Conservation (phyloP, 805 yeast species). For the Starmerella scarabaei region DNA sequence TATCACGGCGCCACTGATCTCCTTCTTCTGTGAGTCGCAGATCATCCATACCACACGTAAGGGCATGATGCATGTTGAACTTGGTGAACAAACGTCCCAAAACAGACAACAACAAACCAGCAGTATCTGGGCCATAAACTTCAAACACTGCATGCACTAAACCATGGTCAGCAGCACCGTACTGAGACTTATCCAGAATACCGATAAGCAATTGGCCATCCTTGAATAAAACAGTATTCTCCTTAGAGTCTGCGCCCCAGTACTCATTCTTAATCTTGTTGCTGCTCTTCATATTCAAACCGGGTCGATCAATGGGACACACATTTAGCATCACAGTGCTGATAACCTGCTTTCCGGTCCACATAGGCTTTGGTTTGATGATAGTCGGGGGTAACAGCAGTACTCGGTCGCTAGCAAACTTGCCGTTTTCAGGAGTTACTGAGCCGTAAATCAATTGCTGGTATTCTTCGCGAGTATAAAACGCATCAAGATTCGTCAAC, state of each 20-base stretch:
- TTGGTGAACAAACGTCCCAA: slow-evolving; percentile 90
- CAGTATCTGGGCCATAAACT: slow-evolving; percentile 80
- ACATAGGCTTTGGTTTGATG: slow-evolving; percentile 57
- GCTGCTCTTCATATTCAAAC: slow-evolving; percentile 67
- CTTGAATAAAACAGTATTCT: slow-evolving; percentile 72
- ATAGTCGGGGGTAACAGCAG: slow-evolving; percentile 82
- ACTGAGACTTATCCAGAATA: slow-evolving; percentile 92
- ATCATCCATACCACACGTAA: slow-evolving; percentile 99
- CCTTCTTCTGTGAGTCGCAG: slow-evolving; percentile 84
- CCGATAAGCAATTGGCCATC: slow-evolving; percentile 86
- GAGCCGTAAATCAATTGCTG: slow-evolving; percentile 91
- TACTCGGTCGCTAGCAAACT: slow-evolving; percentile 46
- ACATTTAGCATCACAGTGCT: slow-evolving; percentile 83
- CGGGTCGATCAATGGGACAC: slow-evolving; percentile 79
- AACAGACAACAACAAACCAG: slow-evolving; percentile 83
- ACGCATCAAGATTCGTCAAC: slow-evolving; percentile 86
- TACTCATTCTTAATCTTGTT: slow-evolving; percentile 89
- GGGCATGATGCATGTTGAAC: slow-evolving; percentile 81
- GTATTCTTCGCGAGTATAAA: slow-evolving; percentile 80
- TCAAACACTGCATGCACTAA: slow-evolving; percentile 92
- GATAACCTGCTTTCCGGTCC: slow-evolving; percentile 89
- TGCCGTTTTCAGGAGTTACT: slow-evolving; percentile 95
- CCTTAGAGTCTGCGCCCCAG: slow-evolving; percentile 79
- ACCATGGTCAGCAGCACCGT: slow-evolving; percentile 96
- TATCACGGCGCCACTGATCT: slow-evolving; percentile 74